Evolutionary conservation across 352 stramenopile species (phyloP).

Genomic region (Phytopythium aichiense): DNA sequence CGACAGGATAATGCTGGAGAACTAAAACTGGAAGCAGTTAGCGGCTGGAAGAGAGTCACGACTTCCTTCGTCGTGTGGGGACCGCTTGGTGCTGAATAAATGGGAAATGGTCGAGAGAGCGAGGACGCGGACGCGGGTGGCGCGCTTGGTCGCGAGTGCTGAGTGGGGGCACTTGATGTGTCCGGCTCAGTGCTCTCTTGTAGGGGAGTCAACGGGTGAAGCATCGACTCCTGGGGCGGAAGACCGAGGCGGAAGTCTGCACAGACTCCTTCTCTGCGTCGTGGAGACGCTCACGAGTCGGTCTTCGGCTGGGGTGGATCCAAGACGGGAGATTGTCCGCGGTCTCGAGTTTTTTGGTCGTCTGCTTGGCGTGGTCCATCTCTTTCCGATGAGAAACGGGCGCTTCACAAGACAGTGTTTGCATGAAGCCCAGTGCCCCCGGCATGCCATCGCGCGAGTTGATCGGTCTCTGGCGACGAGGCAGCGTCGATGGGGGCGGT

Average conservation of each 20-base stretch:
- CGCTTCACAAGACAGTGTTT: not conserved
- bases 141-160: not conserved
- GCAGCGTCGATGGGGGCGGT: constrained; percentile 7
- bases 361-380: constrained; percentile 10
- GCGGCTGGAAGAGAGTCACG: not conserved
- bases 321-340: not conserved
- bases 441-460: not conserved
- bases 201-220: not conserved
- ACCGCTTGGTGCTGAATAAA: not conserved
- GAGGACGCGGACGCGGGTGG: not conserved
- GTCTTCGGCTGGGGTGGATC: not conserved
- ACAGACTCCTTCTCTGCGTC: not conserved
- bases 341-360: not conserved
- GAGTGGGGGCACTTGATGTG: not conserved
- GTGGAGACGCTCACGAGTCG: not conserved
- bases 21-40: not conserved
- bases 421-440: not conserved
- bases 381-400: constrained; percentile 25
- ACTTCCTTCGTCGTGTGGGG: not conserved
- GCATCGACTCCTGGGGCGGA: not conserved
- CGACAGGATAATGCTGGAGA: not conserved
- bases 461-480: not conserved
- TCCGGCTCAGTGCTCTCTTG: not conserved
- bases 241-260: not conserved
- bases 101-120: not conserved